Conservation (phyloP, 129 eudicot genomes). For the Saussurea involucrata region DNA sequence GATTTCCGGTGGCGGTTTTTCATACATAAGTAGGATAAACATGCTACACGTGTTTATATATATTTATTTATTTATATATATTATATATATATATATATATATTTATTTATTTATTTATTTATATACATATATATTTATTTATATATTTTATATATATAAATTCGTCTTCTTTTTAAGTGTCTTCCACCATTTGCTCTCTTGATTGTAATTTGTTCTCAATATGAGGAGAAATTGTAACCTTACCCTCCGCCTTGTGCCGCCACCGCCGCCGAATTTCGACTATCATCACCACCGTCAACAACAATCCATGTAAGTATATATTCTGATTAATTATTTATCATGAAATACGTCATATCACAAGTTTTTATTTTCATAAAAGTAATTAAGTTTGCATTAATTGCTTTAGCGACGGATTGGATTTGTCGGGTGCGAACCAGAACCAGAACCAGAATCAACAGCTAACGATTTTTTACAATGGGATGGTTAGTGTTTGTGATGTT, state of each 20-base stretch:
- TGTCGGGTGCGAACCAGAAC: background rate
- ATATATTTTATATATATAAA: background rate
- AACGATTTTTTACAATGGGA: slow-evolving; percentile 54
- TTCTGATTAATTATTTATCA: background rate
- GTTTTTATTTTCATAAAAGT: background rate
- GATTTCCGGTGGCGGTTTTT: background rate
- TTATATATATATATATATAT: background rate
- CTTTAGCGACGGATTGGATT: slow-evolving; percentile 17
- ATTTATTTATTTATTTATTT: background rate
- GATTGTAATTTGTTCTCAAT: background rate
- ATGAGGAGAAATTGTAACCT: slow-evolving; percentile 47
- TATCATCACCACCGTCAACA: background rate
- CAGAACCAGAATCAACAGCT: slow-evolving; percentile 31
- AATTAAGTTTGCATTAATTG: background rate
- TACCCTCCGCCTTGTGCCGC: slow-evolving; percentile 51
- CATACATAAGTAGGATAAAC: background rate
- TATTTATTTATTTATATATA: background rate
- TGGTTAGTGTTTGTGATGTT: slow-evolving; percentile 45
- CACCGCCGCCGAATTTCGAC: slow-evolving; percentile 12
- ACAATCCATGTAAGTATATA: background rate
- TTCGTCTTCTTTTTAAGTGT: background rate
- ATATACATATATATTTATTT: background rate
- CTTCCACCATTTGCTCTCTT: background rate
- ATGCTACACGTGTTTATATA: slow-evolving; percentile 14
- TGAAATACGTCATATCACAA: background rate